Evolutionary conservation across 768 basidiomycete species (phyloP).

Genomic region (Lentinus tigrinus): DNA sequence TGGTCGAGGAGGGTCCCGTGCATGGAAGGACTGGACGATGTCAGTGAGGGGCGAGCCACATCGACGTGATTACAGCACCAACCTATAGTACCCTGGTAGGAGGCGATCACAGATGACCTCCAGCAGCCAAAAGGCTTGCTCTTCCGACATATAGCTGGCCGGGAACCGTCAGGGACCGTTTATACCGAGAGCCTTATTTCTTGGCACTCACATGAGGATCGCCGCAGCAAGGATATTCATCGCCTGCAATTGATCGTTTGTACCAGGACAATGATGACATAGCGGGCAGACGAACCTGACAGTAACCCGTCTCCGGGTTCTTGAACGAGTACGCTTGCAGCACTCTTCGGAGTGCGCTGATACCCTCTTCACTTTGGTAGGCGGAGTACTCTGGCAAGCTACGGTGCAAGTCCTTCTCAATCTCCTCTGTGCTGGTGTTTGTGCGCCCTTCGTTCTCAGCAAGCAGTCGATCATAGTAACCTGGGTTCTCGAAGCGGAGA

Average conservation of each 20-base stretch:
- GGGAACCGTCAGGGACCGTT: background rate
- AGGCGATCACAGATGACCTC: constrained; percentile 94
- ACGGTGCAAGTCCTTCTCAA: constrained; percentile 96
- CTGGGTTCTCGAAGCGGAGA: constrained; percentile 84
- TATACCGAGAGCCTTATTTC: background rate
- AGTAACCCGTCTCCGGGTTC: constrained; percentile 93
- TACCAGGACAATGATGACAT: background rate
- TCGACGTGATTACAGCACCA: constrained; percentile 15
- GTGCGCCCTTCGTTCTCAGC: constrained; percentile 75
- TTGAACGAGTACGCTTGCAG: constrained; percentile 94
- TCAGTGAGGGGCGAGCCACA: background rate
- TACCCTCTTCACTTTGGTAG: constrained; percentile 89
- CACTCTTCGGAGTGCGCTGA: constrained; percentile 80
- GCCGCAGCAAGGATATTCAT: constrained; percentile 98
- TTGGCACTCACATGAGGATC: constrained; percentile 72
- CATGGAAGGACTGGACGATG: constrained; percentile 79
- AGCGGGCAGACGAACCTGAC: constrained; percentile 58
- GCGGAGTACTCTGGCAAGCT: constrained; percentile 96
- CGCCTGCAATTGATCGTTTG: constrained; percentile 47
- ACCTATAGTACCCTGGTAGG: constrained; percentile 97
- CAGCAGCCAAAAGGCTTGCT: constrained; percentile 96
- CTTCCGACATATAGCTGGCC: constrained; percentile 96
- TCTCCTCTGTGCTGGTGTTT: constrained; percentile 93
- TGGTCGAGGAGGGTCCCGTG: constrained; percentile 99
- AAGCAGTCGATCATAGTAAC: constrained; percentile 74